Conservation (phyloP, 2,329 filamentous ascomycete species). For the Paraconiothyrium brasiliense region DNA sequence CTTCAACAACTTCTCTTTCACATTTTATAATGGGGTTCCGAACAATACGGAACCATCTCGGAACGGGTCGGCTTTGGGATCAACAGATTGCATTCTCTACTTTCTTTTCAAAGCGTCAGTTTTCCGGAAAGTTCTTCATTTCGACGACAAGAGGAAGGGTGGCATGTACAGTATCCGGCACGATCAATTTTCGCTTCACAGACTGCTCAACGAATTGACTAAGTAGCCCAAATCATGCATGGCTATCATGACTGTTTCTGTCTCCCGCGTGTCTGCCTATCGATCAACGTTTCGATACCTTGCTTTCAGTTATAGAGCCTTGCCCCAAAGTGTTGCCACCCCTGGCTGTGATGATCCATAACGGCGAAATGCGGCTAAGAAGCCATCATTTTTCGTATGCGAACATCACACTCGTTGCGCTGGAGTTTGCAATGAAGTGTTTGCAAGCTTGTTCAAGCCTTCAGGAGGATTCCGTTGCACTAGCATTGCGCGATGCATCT, state of each 20-base stretch:
- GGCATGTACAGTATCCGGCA: conserved; percentile 36
- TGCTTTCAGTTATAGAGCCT: background rate
- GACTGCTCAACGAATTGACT: conserved; percentile 25
- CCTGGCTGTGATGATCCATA: background rate
- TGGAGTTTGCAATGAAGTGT: background rate
- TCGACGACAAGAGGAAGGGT: conserved; percentile 20
- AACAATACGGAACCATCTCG: conserved; percentile 21
- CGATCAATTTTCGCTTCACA: conserved; percentile 21
- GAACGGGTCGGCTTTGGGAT: conserved; percentile 1
- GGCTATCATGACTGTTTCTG: conserved; percentile 19
- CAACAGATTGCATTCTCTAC: conserved; percentile 21
- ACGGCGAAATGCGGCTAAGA: background rate
- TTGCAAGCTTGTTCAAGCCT: background rate
- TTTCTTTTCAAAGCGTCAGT: conserved; percentile 17
- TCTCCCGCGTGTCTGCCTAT: conserved; percentile 7
- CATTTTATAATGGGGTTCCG: conserved; percentile 22
- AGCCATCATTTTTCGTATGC: background rate
- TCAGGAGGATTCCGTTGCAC: background rate
- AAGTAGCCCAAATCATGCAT: conserved; percentile 30
- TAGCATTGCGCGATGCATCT: background rate
- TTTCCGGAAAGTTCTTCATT: conserved; percentile 1
- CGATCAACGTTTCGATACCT: background rate
- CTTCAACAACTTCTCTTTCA: conserved; percentile 21
- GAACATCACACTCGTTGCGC: background rate
- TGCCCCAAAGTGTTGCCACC: background rate